phyloP scores from a whole-genome alignment of 2,329 filamentous ascomycete species.

The Hypoxylon sp. region DNA sequence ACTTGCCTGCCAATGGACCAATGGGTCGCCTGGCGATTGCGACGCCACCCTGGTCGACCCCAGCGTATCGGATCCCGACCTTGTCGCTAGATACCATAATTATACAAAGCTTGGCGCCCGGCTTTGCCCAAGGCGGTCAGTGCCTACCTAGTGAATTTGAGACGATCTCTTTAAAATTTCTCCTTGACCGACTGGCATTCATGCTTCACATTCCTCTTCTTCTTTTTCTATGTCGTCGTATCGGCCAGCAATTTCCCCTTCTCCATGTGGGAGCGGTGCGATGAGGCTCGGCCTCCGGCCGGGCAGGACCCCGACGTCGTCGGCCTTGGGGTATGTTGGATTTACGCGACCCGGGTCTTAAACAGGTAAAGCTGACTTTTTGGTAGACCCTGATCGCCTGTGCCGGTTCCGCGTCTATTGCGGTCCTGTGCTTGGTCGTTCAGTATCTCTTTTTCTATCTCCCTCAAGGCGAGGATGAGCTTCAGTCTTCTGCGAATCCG shows the following conservation, averaged over 20 bases:
- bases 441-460: slow-evolving; percentile 49
- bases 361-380: slow-evolving; percentile 25
- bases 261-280: slow-evolving; percentile 47
- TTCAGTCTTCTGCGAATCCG: slow-evolving; percentile 38
- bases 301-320: slow-evolving; percentile 48
- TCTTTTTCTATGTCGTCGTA: slow-evolving; percentile 44
- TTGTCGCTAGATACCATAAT: slow-evolving; percentile 41
- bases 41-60: slow-evolving; percentile 38
- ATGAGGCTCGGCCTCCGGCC: slow-evolving; percentile 45
- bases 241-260: slow-evolving; percentile 43
- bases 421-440: slow-evolving; percentile 44
- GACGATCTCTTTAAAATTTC: slow-evolving; percentile 33
- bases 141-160: slow-evolving; percentile 35
- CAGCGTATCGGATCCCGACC: slow-evolving; percentile 45
- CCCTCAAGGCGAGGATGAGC: slow-evolving; percentile 36
- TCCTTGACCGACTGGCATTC: slow-evolving; percentile 38
- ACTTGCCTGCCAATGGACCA: slow-evolving; percentile 40
- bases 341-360: slow-evolving; percentile 3
- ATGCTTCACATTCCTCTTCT: slow-evolving; percentile 17
- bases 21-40: slow-evolving; percentile 43
- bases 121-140: slow-evolving; percentile 41
- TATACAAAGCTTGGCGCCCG: slow-evolving; percentile 36
- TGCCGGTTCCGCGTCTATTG: slow-evolving; percentile 45
- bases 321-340: slow-evolving; percentile 44
- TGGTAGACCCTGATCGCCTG: slow-evolving; percentile 46